Base-by-base conservation (phyloP, 345 rosid species). In the Geranium brycei region DNA sequence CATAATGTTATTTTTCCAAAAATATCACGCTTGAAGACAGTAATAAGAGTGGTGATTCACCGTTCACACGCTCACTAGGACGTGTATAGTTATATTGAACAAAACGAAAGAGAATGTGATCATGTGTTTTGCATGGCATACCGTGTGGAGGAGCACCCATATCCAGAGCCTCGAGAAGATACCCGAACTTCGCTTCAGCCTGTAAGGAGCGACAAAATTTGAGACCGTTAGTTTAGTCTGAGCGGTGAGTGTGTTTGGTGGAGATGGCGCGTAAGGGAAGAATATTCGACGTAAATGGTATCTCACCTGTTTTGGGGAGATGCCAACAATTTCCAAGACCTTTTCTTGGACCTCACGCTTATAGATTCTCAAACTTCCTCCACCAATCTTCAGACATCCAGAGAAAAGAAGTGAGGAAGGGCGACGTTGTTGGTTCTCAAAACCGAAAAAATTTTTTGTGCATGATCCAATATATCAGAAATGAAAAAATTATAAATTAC, bases 101-200 rank as follows among this genome's bases (percentile, higher is more conserved):
- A 3, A 32, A 32, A 32, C 38, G 4, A 35, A 35, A 35, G 41
- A 4, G 28, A 23, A 23, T 23, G 28, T 23, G 28, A 23, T 23
- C 1, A 23, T 23, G 28, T 23, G 28, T 7, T 1, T 35, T 4
- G 41, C 10, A 59, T 31, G 32, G 61, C 64, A 65, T 80, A 89
- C 98, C 98, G 71, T 89, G 96, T 40, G 99, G 99, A 62, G 99
- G 99, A 69, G 99, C 99, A 69, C 99, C 99, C 85, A 90, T 90
- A 73, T 93, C 97, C 60, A 93, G 81, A 70, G 97, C 97, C 83
- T 93, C 99, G 62, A 89, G 77, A 66, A 93, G 95, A 78, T 90
- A 93, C 32, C 97, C 99, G 69, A 93, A 93, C 83, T 93, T 87
- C 12, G 75, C 81, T 82, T 93, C 97, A 55, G 97, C 97, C 99